Evolutionary conservation across 1,139 yeast species (phyloP), one percentile per base, ranked within the genome.

Genomic region (Schwanniomyces etchellsii): DNA sequence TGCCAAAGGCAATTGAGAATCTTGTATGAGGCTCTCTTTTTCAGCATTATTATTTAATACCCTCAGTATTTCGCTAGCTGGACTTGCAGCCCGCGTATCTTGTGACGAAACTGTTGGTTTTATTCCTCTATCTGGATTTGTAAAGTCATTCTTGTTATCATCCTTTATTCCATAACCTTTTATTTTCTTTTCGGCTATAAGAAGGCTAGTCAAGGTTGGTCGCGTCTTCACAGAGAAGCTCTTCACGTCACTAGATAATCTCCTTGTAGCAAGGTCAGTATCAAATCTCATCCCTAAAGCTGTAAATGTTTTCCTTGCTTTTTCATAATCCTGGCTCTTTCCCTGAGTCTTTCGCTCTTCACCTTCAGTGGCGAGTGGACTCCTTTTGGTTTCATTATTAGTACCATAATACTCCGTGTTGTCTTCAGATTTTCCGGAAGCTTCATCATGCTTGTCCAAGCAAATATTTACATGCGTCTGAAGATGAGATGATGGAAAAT

Each of bases 1-100:
- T 4, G 96, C 93, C 13, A 91, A 57, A 0, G 98, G 98, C n/a
- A 74, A 46, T 26, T 63, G 62, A 0, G 74, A 54, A 16, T 73
- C 74, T 28, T 70, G 57, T 37, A 57, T 64, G 18, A 80, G 46
- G 29, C 61, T 47, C 3, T 35, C 29, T 1, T 44, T 16, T 16
- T 45, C 48, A 14, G 11, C 28, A 9, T 9, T 18, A 18, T 18
- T 18, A 18, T n/a, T n/a, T n/a, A n/a, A n/a, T n/a, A n/a, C n/a
- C n/a, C 21, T 18, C 21, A 7, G 9, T 18, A 7, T 18, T 18
- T 18, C 21, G n/a, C 9, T 7, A 18, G n/a, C n/a, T 18, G 7
- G 9, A 7, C 7, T n/a, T 7, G n/a, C 21, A 18, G 9, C n/a
- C n/a, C n/a, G 7, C 7, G 7, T n/a, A 7, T 18, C 21, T 11